Conservation (phyloP, 2,329 filamentous ascomycete genomes). For the Neonectria magnoliae region DNA sequence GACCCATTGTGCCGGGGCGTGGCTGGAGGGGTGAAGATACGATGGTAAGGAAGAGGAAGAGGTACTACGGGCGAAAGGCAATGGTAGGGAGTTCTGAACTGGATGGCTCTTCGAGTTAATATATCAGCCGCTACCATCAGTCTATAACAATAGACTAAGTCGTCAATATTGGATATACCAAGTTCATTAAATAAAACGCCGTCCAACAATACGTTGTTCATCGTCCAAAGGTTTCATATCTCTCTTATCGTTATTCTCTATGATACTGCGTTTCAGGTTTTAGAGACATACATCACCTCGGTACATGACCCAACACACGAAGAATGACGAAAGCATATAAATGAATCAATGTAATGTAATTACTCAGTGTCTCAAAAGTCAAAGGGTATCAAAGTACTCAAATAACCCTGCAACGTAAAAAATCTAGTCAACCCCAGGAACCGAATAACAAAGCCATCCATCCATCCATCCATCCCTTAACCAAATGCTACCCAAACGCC, state of each 20-base stretch:
- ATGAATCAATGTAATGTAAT: conserved; percentile 26
- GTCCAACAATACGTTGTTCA: not conserved
- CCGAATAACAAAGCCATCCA: conserved; percentile 13
- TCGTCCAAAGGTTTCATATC: not conserved
- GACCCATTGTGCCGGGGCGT: conserved; percentile 59
- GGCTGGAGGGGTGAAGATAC: conserved; percentile 59
- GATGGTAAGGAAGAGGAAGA: conserved; percentile 43
- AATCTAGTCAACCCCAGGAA: conserved; percentile 24
- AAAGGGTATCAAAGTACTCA: conserved; percentile 49
- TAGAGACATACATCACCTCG: no score
- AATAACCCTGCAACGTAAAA: conserved; percentile 43
- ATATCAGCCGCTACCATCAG: not conserved
- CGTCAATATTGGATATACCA: not conserved
- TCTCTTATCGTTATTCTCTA: not conserved
- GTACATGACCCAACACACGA: no score
- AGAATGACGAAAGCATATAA: not conserved
- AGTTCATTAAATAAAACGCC: not conserved
- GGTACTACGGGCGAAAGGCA: conserved; percentile 35
- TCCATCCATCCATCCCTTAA: conserved; percentile 4
- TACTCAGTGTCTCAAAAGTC: conserved; percentile 34
- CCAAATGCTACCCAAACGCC: conserved; percentile 24
- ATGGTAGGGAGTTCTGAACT: conserved; percentile 22
- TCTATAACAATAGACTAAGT: not conserved
- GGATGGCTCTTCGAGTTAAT: conserved; percentile 17
- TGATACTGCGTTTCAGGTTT: not conserved